Evolutionary conservation across 2,329 filamentous ascomycete species (phyloP), one percentile per base, ranked within the genome.

Genomic region (Fusarium dlaminii): DNA sequence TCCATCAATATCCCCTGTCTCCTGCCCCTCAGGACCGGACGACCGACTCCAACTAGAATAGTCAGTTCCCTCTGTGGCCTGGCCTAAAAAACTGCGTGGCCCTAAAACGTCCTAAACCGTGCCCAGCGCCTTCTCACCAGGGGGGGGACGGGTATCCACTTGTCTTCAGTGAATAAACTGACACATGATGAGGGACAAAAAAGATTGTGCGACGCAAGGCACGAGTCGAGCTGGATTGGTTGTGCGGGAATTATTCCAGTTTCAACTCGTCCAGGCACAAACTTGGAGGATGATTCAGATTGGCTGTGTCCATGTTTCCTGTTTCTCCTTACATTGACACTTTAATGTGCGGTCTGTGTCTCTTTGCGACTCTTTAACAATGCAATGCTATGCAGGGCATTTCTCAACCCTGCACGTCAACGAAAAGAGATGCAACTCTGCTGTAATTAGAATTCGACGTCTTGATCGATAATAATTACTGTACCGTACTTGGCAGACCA

Each of bases 201-300:
- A 42, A 56, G 32, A 63, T 36, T 48, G 62, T 43, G 64, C 46
- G 56, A 69, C 70, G 51, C 64, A 73, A 73, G 70, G 70, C 65
- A 73, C 70, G 61, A 73, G 61, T 74, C 66, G 52, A 70, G 69
- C 39, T 56, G 70, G 66, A 73, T 73, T 73, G 70, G 70, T 46
- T 67, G 52, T 73, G 66, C 70, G 66, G 70, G 70, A 67, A 71
- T 71, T 73, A 59, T 64, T 48, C 43, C 46, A 60, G 60, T 57
- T 57, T 64, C 70, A 69, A 52, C 39, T 49, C n/a, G 34, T 37
- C 42, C 52, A 54, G 63, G 52, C 37, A 58, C 51, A 30, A 22
- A 34, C 55, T 24, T 22, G 14, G 51, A 39, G 29, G 37, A 17
- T 17, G 45, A 22, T 43, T 52, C n/a, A 46, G 46, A 69, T 65